Percentiles rank a stretch among this genome's conserved stretches.
Conservation (phyloP, 2,329 filamentous ascomycete genomes). For the Aspergillus ruber region DNA sequence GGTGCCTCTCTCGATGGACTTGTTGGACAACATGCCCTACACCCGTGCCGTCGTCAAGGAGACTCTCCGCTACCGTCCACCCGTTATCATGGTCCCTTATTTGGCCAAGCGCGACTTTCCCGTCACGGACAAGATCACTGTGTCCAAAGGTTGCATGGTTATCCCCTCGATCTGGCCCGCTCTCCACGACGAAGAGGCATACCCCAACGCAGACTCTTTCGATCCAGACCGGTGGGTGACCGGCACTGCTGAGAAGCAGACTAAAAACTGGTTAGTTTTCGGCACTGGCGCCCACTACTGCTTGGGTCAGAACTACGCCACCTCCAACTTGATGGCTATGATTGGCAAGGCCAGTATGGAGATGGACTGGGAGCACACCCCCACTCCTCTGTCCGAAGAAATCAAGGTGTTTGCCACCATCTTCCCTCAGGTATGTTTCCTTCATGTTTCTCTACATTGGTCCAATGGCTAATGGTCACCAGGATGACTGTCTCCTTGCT, state of each 20-base stretch:
- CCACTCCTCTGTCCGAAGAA: constrained; percentile 78
- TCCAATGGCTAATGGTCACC: constrained; percentile 17
- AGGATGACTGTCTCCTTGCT: constrained; percentile 79
- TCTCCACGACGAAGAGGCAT: constrained; percentile 86
- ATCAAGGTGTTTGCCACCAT: constrained; percentile 99
- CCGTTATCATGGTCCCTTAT: constrained; percentile 96
- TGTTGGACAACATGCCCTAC: constrained; percentile 82
- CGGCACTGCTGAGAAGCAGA: constrained; percentile 80
- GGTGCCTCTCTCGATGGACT: constrained; percentile 68
- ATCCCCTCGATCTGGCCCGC: constrained; percentile 86
- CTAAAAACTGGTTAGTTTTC: constrained; percentile 96
- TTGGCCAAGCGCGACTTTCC: constrained; percentile 92
- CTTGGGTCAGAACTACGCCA: constrained; percentile 85
- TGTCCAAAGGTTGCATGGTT: constrained; percentile 91
- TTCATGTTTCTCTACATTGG: constrained; percentile 7
- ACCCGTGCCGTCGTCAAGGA: constrained; percentile 89
- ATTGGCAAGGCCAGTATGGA: constrained; percentile 82
- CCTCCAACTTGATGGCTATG: constrained; percentile 80
- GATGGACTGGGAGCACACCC: constrained; percentile 83
- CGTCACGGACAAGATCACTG: constrained; percentile 79
- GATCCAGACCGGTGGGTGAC: constrained; percentile 88
- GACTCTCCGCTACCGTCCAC: constrained; percentile 86
- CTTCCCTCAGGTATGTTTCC: constrained; percentile 70
- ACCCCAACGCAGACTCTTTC: constrained; percentile 80
- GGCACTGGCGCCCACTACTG: constrained; percentile 96